Conservation (phyloP, 2,329 filamentous ascomycete genomes). For the Talaromyces sp. region DNA sequence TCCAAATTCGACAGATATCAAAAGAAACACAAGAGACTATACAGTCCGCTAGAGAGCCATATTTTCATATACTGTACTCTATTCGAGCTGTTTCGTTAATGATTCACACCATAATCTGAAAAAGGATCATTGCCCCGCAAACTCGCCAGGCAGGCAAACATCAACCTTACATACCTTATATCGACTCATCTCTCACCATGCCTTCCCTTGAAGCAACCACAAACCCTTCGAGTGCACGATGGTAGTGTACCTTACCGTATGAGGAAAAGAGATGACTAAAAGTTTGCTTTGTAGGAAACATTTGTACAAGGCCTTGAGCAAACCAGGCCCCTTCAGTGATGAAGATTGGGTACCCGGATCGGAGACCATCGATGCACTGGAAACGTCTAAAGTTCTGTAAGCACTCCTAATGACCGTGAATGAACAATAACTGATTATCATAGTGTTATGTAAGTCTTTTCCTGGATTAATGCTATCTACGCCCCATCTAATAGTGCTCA, state of each 20-base stretch:
- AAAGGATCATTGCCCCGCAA: neutral
- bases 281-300: conserved; percentile 62
- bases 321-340: conserved; percentile 77
- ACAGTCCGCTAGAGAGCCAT: neutral
- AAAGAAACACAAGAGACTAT: neutral
- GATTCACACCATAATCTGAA: neutral
- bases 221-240: conserved; percentile 21
- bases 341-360: conserved; percentile 53
- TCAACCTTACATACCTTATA: neutral
- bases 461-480: conserved; percentile 10
- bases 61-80: too few relatives aligned
- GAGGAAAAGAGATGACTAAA: neutral
- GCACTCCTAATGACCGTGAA: conserved; percentile 25
- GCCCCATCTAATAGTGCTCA: conserved; percentile 43
- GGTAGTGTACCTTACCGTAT: conserved; percentile 22
- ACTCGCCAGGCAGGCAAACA: neutral
- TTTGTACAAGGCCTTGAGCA: conserved; percentile 74
- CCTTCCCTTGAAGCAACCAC: conserved; percentile 9
- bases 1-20: neutral
- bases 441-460: conserved; percentile 5
- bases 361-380: conserved; percentile 55
- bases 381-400: conserved; percentile 72
- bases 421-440: neutral
- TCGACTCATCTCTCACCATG: conserved; percentile 3
- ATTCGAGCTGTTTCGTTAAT: neutral